Evolutionary conservation across 768 basidiomycete species (phyloP).

Genomic region (Leccinum variicolor): DNA sequence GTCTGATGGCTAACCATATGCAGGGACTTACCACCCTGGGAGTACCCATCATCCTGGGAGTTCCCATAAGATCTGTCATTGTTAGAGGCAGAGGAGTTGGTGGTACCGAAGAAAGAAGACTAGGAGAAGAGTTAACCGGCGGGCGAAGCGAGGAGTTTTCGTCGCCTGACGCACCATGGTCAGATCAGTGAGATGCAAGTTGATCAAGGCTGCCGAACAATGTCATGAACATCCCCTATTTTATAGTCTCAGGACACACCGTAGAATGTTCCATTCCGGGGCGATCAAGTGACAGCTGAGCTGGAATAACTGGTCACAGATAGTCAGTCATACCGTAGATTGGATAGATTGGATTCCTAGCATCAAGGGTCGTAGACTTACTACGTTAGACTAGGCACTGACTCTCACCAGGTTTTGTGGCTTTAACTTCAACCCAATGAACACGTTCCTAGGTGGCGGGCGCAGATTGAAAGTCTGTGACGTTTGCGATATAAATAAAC

Average conservation of each 20-base stretch:
- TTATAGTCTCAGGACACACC: constrained; percentile 14
- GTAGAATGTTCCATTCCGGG: constrained; percentile 20
- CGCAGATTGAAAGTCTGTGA: too few species aligned
- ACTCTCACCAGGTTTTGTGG: too few species aligned
- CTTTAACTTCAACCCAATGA: too few species aligned
- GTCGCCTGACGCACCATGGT: constrained; percentile 23
- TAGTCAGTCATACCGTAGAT: not conserved
- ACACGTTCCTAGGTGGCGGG: too few species aligned
- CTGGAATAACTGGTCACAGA: constrained; percentile 2
- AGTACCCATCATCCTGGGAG: not conserved
- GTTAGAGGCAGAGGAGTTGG: constrained; percentile 31
- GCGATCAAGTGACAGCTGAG: constrained; percentile 16
- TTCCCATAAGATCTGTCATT: not conserved
- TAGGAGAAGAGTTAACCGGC: constrained; percentile 19
- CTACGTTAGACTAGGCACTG: not conserved
- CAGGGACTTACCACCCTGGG: constrained; percentile 4
- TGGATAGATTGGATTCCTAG: not conserved
- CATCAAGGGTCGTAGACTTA: not conserved
- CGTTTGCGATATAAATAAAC: too few species aligned
- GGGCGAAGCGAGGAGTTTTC: not conserved
- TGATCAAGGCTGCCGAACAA: constrained; percentile 10
- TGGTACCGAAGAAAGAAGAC: constrained; percentile 62
- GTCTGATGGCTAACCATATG: not conserved
- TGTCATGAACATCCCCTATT: constrained; percentile 4
- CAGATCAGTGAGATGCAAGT: constrained; percentile 2